Percentiles rank a stretch among this genome's conserved stretches.
Evolutionary conservation across 2,329 filamentous ascomycete species (phyloP).

Genomic region (Aschersonia sp.): DNA sequence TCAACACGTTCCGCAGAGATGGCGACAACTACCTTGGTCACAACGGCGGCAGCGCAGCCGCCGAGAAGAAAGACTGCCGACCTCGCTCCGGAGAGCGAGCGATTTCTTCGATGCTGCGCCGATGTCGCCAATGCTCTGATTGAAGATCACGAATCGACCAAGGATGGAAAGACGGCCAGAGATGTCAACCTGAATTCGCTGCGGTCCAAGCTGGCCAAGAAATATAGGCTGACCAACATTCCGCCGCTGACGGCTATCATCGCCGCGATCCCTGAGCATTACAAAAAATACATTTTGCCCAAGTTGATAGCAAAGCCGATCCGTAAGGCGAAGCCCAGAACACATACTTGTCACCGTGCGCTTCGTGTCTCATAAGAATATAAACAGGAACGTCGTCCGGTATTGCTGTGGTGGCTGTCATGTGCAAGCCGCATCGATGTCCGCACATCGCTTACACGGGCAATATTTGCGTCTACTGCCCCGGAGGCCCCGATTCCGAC

Average conservation of each 20-base stretch:
- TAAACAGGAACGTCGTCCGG: constrained; percentile 72
- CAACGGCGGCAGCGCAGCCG: constrained; percentile 44
- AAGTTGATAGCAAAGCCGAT: constrained; percentile 97
- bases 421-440: constrained; percentile 98
- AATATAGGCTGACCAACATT: constrained; percentile 76
- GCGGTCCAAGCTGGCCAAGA: constrained; percentile 77
- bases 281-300: constrained; percentile 97
- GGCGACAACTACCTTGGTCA: constrained; percentile 43
- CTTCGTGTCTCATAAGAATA: neutral
- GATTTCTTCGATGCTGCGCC: constrained; percentile 84
- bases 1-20: constrained; percentile 10
- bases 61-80: constrained; percentile 59
- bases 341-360: no score
- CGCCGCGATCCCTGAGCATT: constrained; percentile 95
- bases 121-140: constrained; percentile 91
- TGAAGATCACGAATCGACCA: constrained; percentile 76
- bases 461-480: constrained; percentile 98
- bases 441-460: constrained; percentile 97
- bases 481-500: constrained; percentile 91
- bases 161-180: constrained; percentile 58
- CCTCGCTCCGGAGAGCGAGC: constrained; percentile 82
- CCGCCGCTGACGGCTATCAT: constrained; percentile 95
- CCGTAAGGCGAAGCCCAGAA: constrained; percentile 27
- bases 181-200: constrained; percentile 89
- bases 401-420: constrained; percentile 95